Percentiles rank a stretch among this genome's conserved stretches.
Conservation (phyloP, 2,329 filamentous ascomycete genomes). For the Fusarium nematophilum region DNA sequence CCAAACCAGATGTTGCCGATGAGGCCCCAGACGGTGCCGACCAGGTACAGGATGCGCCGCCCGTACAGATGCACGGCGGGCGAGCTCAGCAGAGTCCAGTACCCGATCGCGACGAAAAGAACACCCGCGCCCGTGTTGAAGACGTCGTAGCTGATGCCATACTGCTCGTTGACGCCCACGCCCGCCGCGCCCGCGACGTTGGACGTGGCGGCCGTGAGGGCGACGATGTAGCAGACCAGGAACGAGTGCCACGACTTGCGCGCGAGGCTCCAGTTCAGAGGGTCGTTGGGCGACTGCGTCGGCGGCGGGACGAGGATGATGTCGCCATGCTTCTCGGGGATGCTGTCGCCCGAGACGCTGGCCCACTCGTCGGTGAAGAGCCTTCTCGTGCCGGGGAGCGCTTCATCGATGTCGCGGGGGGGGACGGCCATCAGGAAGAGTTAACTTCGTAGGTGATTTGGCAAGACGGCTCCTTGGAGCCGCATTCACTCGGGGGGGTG, state of each 20-base stretch:
- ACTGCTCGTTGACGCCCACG: conserved; percentile 60
- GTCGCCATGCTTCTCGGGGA: conserved; percentile 51
- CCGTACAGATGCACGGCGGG: conserved; percentile 66
- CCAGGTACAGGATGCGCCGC: conserved; percentile 64
- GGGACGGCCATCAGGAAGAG: conserved; percentile 35
- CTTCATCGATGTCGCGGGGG: conserved; percentile 36
- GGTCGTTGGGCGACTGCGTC: conserved; percentile 63
- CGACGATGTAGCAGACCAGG: conserved; percentile 64
- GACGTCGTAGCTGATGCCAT: conserved; percentile 62
- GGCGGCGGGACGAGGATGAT: conserved; percentile 65
- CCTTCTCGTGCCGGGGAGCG: conserved; percentile 47
- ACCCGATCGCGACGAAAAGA: conserved; percentile 66
- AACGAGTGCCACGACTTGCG: conserved; percentile 63
- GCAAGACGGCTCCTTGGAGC: conserved; percentile 36
- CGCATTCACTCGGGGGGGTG: conserved; percentile 33
- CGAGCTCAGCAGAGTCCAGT: conserved; percentile 64
- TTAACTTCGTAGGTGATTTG: conserved; percentile 16
- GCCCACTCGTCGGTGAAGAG: conserved; percentile 43
- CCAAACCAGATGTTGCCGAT: conserved; percentile 67
- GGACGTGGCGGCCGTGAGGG: conserved; percentile 65
- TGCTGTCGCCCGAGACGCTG: conserved; percentile 40
- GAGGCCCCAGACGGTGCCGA: conserved; percentile 61
- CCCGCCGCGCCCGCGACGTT: conserved; percentile 66
- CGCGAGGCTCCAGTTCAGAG: conserved; percentile 60
- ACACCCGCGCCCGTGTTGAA: conserved; percentile 69